A percentile compares a stretch with the other conserved stretches of the same genome.
Conservation (phyloP, 2,329 filamentous ascomycete genomes). For the Pyrenophora seminiperda region DNA sequence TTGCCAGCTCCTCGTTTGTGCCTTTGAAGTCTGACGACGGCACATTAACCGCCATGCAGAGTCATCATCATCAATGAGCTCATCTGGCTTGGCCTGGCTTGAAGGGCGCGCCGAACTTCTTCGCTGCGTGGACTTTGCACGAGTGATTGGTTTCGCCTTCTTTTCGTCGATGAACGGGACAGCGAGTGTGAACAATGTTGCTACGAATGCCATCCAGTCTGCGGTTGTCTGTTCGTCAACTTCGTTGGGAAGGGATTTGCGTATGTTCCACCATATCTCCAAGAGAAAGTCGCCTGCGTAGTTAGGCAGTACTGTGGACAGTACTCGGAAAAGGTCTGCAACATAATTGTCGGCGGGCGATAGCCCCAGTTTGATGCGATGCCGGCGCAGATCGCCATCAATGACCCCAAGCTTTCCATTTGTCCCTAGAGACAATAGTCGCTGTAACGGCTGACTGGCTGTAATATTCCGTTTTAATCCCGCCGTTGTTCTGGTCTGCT, state of each 20-base stretch:
- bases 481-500: conserved; percentile 35
- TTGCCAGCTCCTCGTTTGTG: conserved; percentile 40
- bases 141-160: conserved; percentile 25
- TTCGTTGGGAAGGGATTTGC: conserved; percentile 27
- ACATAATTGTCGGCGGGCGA: conserved; percentile 37
- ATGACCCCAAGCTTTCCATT: conserved; percentile 38
- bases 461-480: conserved; percentile 43
- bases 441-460: conserved; percentile 27
- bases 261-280: conserved; percentile 48
- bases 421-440: conserved; percentile 32
- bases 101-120: conserved; percentile 31
- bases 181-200: conserved; percentile 48
- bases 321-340: conserved; percentile 38
- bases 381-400: conserved; percentile 39
- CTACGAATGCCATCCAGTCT: conserved; percentile 50
- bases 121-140: conserved; percentile 27
- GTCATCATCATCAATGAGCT: conserved; percentile 29
- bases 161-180: conserved; percentile 44
- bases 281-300: conserved; percentile 45
- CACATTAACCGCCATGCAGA: conserved; percentile 46
- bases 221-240: conserved; percentile 15
- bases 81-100: conserved; percentile 32
- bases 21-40: conserved; percentile 30
- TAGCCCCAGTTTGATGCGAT: conserved; percentile 41
- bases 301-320: conserved; percentile 43